phyloP scores from a whole-genome alignment of 768 basidiomycete species.

The Lyophyllum shimeji region DNA sequence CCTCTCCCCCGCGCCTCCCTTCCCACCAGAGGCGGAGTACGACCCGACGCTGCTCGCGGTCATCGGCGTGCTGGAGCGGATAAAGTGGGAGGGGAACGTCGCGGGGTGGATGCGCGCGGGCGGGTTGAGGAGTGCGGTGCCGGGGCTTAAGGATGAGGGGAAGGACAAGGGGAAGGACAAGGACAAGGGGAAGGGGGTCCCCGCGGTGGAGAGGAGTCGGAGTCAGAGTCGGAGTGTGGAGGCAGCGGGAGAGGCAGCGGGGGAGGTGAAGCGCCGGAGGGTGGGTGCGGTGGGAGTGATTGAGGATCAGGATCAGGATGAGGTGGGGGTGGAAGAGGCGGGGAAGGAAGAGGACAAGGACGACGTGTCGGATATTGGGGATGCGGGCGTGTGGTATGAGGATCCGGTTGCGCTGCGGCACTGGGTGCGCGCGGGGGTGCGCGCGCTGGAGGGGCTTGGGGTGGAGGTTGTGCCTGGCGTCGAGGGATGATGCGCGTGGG shows the following conservation, averaged over 20 bases:
- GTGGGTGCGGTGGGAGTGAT: neutral
- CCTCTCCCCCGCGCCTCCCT: too few relatives aligned
- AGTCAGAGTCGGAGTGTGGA: too few relatives aligned
- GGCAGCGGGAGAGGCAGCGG: neutral
- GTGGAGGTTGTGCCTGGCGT: conserved; percentile 49
- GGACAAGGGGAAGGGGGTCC: too few relatives aligned
- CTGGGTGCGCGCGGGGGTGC: conserved; percentile 56
- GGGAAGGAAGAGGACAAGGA: neutral
- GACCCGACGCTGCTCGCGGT: conserved; percentile 66
- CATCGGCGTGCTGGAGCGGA: conserved; percentile 60
- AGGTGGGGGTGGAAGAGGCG: neutral
- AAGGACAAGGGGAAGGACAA: too few relatives aligned
- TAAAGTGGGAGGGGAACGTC: conserved; percentile 61
- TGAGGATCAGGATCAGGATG: neutral
- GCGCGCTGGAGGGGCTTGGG: conserved; percentile 45
- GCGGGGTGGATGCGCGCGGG: conserved; percentile 66
- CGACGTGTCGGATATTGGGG: conserved; percentile 37
- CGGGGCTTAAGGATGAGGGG: too few relatives aligned
- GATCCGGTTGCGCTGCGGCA: conserved; percentile 35
- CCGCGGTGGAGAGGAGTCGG: too few relatives aligned
- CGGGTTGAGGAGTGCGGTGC: conserved; percentile 25
- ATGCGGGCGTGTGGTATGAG: conserved; percentile 52
- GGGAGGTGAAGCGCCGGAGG: neutral
- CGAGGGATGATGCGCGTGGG: neutral
- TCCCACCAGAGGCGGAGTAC: conserved; percentile 27